These are phyloP conservation scores for Cercospora nicotianae DNA, from an alignment of 2,329 filamentous ascomycete genomes.

Conservation along the genomic window DNA sequence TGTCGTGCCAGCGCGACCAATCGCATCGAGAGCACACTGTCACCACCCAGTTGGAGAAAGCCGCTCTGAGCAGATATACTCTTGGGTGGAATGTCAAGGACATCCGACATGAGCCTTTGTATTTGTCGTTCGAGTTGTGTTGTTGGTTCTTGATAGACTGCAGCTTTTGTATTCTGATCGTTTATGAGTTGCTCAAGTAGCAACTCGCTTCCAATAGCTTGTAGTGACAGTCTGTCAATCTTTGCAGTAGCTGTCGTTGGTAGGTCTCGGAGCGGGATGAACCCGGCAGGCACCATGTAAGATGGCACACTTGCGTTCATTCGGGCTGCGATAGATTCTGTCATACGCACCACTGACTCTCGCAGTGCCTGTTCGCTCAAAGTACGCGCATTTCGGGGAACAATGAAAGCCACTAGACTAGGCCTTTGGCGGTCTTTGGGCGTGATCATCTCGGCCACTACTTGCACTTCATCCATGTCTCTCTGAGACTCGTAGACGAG, in stretches of 20 bases:
- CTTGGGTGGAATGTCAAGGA: conserved; percentile 20
- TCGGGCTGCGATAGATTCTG: neutral
- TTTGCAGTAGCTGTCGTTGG: conserved; percentile 73
- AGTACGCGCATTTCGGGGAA: neutral
- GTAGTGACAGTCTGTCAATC: conserved; percentile 59
- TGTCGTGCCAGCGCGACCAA: conserved; percentile 43
- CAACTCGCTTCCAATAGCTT: conserved; percentile 43
- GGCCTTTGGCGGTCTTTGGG: neutral
- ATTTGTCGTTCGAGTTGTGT: neutral
- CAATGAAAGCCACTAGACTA: neutral
- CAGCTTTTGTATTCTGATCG: neutral
- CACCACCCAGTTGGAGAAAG: conserved; percentile 49
- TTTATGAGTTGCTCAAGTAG: conserved; percentile 1
- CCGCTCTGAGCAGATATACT: conserved; percentile 36
- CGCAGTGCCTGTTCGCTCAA: neutral
- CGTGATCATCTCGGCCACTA: conserved; percentile 1
- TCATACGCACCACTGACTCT: neutral
- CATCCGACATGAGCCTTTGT: neutral
- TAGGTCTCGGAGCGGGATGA: conserved; percentile 66
- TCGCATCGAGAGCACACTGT: conserved; percentile 49
- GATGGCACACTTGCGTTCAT: conserved; percentile 39
- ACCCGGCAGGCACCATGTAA: conserved; percentile 55
- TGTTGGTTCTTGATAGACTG: conserved; percentile 3
- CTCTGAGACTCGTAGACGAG: neutral
- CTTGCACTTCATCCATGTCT: neutral